A percentile compares a stretch with the other conserved stretches of the same genome.
phyloP scores from a whole-genome alignment of 208 protist species.

The Leishmania mexicana region DNA sequence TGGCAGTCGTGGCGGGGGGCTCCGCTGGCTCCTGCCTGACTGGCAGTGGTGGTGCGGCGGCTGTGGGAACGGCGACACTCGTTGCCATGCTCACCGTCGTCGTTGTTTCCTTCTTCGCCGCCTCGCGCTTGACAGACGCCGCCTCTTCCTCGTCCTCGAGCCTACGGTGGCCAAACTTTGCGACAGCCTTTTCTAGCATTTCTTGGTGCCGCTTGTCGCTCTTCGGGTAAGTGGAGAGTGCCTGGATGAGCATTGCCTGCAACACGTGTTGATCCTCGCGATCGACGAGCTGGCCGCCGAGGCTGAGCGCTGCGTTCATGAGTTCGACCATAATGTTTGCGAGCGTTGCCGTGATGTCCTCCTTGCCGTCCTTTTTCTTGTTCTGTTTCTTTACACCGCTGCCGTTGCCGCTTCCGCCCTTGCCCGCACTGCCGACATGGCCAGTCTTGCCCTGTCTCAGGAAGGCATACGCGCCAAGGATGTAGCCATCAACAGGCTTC shows the following conservation, averaged over 20 bases:
- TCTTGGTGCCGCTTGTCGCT: conserved; percentile 81
- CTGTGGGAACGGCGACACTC: conserved; percentile 3
- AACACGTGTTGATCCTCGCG: conserved; percentile 86
- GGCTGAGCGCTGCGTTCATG: conserved; percentile 88
- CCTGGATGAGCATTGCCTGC: conserved; percentile 80
- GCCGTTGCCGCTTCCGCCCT: not conserved
- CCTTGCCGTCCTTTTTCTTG: conserved; percentile 46
- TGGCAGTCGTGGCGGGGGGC: not conserved
- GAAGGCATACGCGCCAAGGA: conserved; percentile 82
- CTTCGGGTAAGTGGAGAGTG: conserved; percentile 72
- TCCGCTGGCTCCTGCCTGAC: not conserved
- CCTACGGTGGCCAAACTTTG: conserved; percentile 72
- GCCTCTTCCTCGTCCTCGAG: conserved; percentile 46
- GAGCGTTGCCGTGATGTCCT: conserved; percentile 73
- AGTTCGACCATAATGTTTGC: conserved; percentile 83
- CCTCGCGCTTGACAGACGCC: conserved; percentile 18
- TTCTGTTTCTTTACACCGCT: conserved; percentile 41
- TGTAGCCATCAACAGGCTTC: conserved; percentile 86
- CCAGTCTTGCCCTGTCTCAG: conserved; percentile 49
- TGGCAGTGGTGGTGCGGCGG: not conserved
- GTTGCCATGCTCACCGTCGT: not conserved
- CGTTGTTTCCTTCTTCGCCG: conserved; percentile 19
- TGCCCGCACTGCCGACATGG: not conserved
- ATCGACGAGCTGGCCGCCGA: conserved; percentile 86
- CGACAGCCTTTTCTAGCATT: conserved; percentile 80